Evolutionary conservation across 2,329 filamentous ascomycete species (phyloP).

Genomic region (Neobulgaria alba): DNA sequence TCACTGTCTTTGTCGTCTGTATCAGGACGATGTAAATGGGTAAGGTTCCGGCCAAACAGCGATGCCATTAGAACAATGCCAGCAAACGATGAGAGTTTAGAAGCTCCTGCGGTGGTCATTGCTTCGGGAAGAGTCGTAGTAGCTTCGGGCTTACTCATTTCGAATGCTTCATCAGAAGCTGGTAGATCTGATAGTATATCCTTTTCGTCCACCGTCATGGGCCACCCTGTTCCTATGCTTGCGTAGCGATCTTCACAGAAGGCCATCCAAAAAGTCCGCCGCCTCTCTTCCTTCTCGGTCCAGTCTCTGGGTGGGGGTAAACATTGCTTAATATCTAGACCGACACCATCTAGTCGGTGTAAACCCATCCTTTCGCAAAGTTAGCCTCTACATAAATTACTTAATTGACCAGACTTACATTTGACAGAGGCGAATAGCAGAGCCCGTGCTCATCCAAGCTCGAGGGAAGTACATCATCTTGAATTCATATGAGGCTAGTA

Average conservation of each 20-base stretch:
- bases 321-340: slow-evolving; percentile 87
- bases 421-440: slow-evolving; percentile 69
- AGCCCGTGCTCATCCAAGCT: slow-evolving; percentile 87
- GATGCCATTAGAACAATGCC: slow-evolving; percentile 79
- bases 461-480: slow-evolving; percentile 96
- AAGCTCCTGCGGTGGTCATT: slow-evolving; percentile 62
- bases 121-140: slow-evolving; percentile 63
- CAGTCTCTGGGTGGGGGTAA: slow-evolving; percentile 80
- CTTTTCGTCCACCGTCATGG: slow-evolving; percentile 84
- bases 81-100: slow-evolving; percentile 67
- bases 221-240: slow-evolving; percentile 95
- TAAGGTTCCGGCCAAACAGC: slow-evolving; percentile 82
- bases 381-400: slow-evolving; percentile 34
- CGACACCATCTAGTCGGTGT: slow-evolving; percentile 73
- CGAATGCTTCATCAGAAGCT: slow-evolving; percentile 73
- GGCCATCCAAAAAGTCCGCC: slow-evolving; percentile 90
- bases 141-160: slow-evolving; percentile 66
- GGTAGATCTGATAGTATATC: slow-evolving; percentile 87
- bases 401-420: slow-evolving; percentile 54
- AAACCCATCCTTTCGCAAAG: slow-evolving; percentile 75
- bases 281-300: slow-evolving; percentile 86
- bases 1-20: slow-evolving; percentile 75
- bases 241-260: slow-evolving; percentile 88
- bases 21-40: slow-evolving; percentile 83
- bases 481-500: slow-evolving; percentile 83